phyloP scores from a whole-genome alignment of 1,139 yeast genomes.

The Williopsis jadinii region DNA sequence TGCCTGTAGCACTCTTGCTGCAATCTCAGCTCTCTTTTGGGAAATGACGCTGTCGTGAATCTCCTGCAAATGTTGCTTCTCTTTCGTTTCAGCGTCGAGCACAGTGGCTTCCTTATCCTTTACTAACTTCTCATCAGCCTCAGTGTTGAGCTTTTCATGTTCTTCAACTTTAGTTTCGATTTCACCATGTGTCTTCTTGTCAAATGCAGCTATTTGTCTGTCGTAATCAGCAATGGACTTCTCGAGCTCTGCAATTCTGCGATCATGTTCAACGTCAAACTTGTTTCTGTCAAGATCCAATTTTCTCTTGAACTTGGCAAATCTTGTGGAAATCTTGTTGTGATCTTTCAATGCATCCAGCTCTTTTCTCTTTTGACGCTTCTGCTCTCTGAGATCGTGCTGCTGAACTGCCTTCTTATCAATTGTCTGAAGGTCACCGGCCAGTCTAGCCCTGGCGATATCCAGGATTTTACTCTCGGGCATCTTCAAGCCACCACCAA shows the following conservation, averaged over 20 bases:
- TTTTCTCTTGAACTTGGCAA: conserved; percentile 22
- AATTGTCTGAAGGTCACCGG: conserved; percentile 15
- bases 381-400: conserved; percentile 15
- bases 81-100: conserved; percentile 13
- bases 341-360: conserved; percentile 20
- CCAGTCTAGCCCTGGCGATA: conserved; percentile 18
- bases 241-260: conserved; percentile 27
- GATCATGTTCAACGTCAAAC: conserved; percentile 19
- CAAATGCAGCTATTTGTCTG: conserved; percentile 19
- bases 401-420: conserved; percentile 20
- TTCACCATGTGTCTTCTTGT: conserved; percentile 22
- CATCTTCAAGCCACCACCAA: conserved; percentile 47
- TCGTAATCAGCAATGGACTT: conserved; percentile 18
- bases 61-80: conserved; percentile 10
- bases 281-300: conserved; percentile 18
- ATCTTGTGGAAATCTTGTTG: conserved; percentile 18
- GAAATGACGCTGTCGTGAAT: conserved; percentile 16
- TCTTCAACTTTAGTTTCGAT: conserved; percentile 18
- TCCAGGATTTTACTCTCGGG: conserved; percentile 29
- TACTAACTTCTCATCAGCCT: conserved; percentile 19
- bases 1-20: conserved; percentile 20
- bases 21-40: conserved; percentile 19
- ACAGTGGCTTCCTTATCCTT: conserved; percentile 14
- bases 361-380: conserved; percentile 19
- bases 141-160: conserved; percentile 11